Percentiles rank a stretch among this genome's conserved stretches.
Conservation (phyloP, 2,329 filamentous ascomycete genomes). For the Stylonectria norvegica region DNA sequence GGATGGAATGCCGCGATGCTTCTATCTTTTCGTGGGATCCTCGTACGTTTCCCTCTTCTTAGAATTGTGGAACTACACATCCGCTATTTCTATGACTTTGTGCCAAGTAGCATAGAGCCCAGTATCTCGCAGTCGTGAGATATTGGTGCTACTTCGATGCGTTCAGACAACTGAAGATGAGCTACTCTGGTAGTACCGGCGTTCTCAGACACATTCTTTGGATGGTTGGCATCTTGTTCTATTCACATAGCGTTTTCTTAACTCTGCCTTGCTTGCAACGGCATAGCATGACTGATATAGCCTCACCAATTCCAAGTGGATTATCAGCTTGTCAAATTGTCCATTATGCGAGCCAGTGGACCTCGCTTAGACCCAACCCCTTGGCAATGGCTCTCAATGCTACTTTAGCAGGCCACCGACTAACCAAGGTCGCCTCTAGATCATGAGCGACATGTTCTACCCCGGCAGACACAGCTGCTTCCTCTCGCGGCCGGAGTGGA, state of each 20-base stretch:
- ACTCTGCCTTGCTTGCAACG: constrained; percentile 12
- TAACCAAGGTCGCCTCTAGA: constrained; percentile 28
- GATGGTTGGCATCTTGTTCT: too few species aligned
- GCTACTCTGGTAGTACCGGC: too few species aligned
- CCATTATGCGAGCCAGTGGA: constrained; percentile 16
- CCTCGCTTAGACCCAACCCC: constrained; percentile 11
- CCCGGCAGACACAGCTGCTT: constrained; percentile 35
- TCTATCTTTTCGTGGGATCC: constrained; percentile 35
- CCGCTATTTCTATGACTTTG: too few species aligned
- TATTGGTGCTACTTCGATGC: too few species aligned
- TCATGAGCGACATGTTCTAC: constrained; percentile 39
- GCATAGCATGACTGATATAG: constrained; percentile 28
- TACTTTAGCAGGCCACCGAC: constrained; percentile 19
- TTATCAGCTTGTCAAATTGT: constrained; percentile 14
- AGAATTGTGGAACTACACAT: too few species aligned
- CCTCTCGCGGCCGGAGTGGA: constrained; percentile 36
- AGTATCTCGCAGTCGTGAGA: too few species aligned
- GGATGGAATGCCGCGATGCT: constrained; percentile 38
- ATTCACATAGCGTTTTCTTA: not conserved
- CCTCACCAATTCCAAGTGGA: constrained; percentile 19
- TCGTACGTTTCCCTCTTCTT: constrained; percentile 27
- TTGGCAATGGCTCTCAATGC: constrained; percentile 19
- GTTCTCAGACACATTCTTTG: too few species aligned
- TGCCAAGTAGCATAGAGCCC: too few species aligned
- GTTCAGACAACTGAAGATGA: too few species aligned